Conservation (phyloP, 352 stramenopile species). For the Globisporangium orthogonon region DNA sequence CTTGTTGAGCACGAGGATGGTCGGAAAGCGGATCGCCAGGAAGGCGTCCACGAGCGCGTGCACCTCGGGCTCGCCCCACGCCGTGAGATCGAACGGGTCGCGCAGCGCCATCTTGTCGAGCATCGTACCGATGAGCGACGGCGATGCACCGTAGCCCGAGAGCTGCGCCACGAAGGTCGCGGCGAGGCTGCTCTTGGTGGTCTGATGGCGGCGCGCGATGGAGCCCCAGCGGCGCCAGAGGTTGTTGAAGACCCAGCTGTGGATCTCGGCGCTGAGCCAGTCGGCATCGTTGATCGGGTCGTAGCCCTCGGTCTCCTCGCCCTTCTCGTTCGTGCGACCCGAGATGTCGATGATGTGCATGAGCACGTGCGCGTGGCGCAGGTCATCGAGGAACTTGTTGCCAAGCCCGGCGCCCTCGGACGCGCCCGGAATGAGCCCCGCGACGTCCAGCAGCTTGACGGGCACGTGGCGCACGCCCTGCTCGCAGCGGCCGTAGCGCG, state of each 20-base stretch:
- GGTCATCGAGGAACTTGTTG: slow-evolving; percentile 97
- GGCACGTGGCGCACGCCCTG: slow-evolving; percentile 70
- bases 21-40: slow-evolving; percentile 75
- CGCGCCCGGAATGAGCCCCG: slow-evolving; percentile 71
- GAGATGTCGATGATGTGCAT: slow-evolving; percentile 90
- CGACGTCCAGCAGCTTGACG: slow-evolving; percentile 82
- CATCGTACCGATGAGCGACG: slow-evolving; percentile 65
- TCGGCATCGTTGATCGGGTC: slow-evolving; percentile 87
- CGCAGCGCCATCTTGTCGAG: slow-evolving; percentile 57
- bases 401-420: slow-evolving; percentile 93
- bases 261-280: slow-evolving; percentile 83
- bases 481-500: slow-evolving; percentile 74
- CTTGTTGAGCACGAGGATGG: slow-evolving; percentile 87
- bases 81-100: slow-evolving; percentile 53
- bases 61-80: slow-evolving; percentile 58
- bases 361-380: slow-evolving; percentile 84
- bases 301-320: slow-evolving; percentile 81
- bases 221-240: slow-evolving; percentile 80
- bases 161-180: slow-evolving; percentile 70
- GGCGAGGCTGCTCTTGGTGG: slow-evolving; percentile 62
- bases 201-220: slow-evolving; percentile 67
- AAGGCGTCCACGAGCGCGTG: slow-evolving; percentile 76
- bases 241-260: slow-evolving; percentile 88
- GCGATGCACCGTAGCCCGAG: slow-evolving; percentile 73
- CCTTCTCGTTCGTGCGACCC: slow-evolving; percentile 87